These are phyloP conservation scores for Penstemon barbatus DNA, from an alignment of 257 asterid genomes.

Conservation along the genomic window DNA sequence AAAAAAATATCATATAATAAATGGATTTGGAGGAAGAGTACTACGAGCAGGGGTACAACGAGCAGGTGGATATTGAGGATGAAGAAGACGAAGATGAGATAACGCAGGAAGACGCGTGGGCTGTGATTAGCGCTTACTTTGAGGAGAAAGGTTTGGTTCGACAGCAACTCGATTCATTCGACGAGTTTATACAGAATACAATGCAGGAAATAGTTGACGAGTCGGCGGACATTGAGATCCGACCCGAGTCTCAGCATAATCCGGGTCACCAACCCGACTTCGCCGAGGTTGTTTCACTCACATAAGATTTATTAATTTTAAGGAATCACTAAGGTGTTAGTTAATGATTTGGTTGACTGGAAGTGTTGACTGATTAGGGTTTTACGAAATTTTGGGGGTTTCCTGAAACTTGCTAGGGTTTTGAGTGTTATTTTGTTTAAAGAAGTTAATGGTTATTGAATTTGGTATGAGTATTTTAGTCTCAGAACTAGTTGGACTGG, in stretches of 20 bases:
- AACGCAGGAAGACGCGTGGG: conserved; percentile 98
- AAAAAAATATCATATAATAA: not conserved
- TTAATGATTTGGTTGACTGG: not conserved
- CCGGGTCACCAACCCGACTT: conserved; percentile 93
- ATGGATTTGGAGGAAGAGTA: conserved; percentile 76
- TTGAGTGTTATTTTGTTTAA: not conserved
- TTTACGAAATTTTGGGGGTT: not conserved
- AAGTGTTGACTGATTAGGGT: not conserved
- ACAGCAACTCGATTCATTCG: conserved; percentile 93
- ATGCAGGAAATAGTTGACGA: conserved; percentile 99
- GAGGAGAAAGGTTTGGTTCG: conserved; percentile 97
- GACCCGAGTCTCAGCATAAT: conserved; percentile 94
- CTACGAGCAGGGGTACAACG: conserved; percentile 45
- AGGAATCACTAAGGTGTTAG: not conserved
- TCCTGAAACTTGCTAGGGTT: conserved; percentile 25
- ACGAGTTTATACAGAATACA: conserved; percentile 93
- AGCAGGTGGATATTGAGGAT: conserved; percentile 27
- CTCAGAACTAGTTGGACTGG: not conserved
- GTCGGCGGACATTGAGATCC: conserved; percentile 90
- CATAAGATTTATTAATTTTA: not conserved
- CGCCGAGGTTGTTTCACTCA: conserved; percentile 58
- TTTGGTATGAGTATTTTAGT: not conserved
- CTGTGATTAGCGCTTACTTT: conserved; percentile 92
- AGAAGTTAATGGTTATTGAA: not conserved
- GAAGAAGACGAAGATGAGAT: conserved; percentile 75